Percentiles rank a stretch among this genome's conserved stretches.
Evolutionary conservation across 1,284 basidiomycete genomes (phyloP).

Genomic region (Blastosporella zonata): DNA sequence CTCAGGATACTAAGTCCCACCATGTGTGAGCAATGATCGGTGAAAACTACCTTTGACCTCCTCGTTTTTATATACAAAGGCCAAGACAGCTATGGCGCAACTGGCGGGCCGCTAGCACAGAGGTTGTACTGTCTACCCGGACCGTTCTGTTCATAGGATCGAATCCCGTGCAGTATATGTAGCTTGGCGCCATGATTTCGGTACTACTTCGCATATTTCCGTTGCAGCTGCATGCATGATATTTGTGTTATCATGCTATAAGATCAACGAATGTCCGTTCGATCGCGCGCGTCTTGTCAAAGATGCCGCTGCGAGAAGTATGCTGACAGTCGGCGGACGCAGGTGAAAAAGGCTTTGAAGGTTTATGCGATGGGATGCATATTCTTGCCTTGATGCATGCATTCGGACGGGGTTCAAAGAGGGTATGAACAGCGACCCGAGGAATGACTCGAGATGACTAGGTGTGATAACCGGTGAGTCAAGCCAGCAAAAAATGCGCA

Average conservation of each 20-base stretch:
- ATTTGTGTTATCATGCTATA: no score
- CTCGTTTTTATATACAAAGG: not conserved
- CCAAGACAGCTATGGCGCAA: not conserved
- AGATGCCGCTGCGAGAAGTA: no score
- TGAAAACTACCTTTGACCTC: not conserved
- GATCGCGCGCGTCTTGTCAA: no score
- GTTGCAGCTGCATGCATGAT: not conserved
- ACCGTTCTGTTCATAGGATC: not conserved
- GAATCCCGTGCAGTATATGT: not conserved
- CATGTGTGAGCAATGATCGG: not conserved
- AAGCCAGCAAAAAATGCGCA: no score
- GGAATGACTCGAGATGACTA: not conserved
- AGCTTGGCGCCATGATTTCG: constrained; percentile 9
- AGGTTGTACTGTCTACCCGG: constrained; percentile 1
- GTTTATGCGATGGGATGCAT: no score
- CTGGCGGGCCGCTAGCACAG: constrained; percentile 1
- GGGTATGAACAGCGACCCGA: no score
- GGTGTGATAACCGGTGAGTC: no score
- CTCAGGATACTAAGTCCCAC: constrained; percentile 3
- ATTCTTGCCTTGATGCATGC: no score
- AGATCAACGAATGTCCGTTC: not conserved
- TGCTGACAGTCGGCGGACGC: no score
- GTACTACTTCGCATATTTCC: constrained; percentile 6
- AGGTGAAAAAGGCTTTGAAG: no score
- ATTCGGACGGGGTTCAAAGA: not conserved